Evolutionary conservation across 805 yeast species (phyloP), one percentile per base, ranked within the genome.

Genomic region (Yamadazyma philogaea): DNA sequence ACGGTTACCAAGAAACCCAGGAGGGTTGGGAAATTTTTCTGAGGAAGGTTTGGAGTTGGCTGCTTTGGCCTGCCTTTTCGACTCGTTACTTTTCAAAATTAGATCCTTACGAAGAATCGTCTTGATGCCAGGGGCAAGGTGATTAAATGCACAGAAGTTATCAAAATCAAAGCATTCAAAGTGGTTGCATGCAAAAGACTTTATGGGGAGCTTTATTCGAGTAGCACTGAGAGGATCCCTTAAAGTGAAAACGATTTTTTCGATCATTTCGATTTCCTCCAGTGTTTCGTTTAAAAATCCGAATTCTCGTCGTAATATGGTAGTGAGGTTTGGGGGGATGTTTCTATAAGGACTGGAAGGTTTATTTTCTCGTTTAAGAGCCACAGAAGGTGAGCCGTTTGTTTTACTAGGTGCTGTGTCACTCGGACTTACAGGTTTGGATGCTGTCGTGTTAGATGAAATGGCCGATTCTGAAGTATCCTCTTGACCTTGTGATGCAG

Each of bases 141-240:
- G 63, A 46, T 68, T 63, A 46, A 68, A 68, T 14, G 58, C 41
- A 48, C 75, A 70, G 41, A 70, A 70, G 30, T 53, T 66, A 10
- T 68, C 67, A 39, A 61, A 66, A 44, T 70, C 75, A 52, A 70
- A 70, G 50, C 75, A 70, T 53, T 68, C 74, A 47, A 70, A 68
- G 47, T 70, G 75, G 22, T 49, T 49, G 47, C 75, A 70, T 0
- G 45, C 42, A 7, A 50, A 46, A 5, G 74, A 60, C 50, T 68
- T 70, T 7, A 70, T 65, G 2, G 75, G 75, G 7, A 70, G 52
- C 31, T 52, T 47, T 30, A 70, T 70, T 42, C 59, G 66, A 27
- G 66, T 59, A 18, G 66, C 67, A 21, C 64, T 56, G n/a, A 66
- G 50, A 3, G 75, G 75, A 45, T 70, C 75, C 34, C 64, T 53